Evolutionary conservation across 768 basidiomycete genomes (phyloP).

Genomic region (Termitomyces sp.): DNA sequence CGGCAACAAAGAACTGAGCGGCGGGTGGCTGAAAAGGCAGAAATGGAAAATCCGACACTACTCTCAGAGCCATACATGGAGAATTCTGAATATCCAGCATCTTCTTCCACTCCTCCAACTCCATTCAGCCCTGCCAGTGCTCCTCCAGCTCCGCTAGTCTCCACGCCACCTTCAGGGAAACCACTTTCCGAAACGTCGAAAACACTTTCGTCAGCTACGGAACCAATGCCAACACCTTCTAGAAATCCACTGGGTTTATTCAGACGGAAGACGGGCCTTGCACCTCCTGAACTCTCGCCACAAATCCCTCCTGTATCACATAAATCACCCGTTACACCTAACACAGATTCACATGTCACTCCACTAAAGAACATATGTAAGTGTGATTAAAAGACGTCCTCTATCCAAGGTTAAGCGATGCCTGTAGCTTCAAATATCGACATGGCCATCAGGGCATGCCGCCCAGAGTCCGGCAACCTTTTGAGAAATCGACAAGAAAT

Average conservation of each 20-base stretch:
- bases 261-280: constrained; percentile 4
- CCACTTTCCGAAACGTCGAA: constrained; percentile 2
- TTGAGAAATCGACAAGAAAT: constrained; percentile 65
- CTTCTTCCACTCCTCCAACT: constrained; percentile 2
- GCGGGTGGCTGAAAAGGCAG: constrained; percentile 46
- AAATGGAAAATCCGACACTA: constrained; percentile 26
- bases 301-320: constrained; percentile 9
- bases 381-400: constrained; percentile 4
- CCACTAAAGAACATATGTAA: constrained; percentile 41
- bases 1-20: constrained; percentile 75
- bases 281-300: constrained; percentile 11
- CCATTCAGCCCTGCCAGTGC: constrained; percentile 6
- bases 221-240: constrained; percentile 5
- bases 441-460: constrained; percentile 70
- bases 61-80: constrained; percentile 20
- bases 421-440: constrained; percentile 58
- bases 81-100: neutral
- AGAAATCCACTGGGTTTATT: constrained; percentile 9
- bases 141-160: neutral
- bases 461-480: constrained; percentile 58
- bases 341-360: constrained; percentile 23
- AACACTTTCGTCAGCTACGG: neutral
- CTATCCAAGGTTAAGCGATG: constrained; percentile 6
- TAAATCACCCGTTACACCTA: constrained; percentile 11
- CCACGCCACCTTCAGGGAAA: constrained; percentile 6